These are phyloP conservation scores for Zychaea mexicana DNA, from an alignment of 371 early-diverging fungal genomes.

Conservation along the genomic window DNA sequence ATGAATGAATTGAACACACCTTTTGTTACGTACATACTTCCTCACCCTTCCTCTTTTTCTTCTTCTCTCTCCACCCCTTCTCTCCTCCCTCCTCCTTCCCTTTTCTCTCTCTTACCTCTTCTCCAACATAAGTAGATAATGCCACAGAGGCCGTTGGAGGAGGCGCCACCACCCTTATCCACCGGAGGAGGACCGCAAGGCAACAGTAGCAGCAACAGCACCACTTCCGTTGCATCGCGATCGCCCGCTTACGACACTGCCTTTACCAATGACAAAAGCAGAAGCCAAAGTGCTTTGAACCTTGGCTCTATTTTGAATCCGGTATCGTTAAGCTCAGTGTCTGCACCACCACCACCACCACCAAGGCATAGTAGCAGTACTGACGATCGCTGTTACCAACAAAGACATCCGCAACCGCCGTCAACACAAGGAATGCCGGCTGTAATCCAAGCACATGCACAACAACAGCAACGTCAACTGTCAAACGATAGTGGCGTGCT, in stretches of 20 bases:
- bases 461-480: too few relatives aligned
- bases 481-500: neutral
- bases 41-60: neutral
- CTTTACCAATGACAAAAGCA: neutral
- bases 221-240: neutral
- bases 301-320: conserved; percentile 12
- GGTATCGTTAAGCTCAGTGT: neutral
- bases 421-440: too few relatives aligned
- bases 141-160: neutral
- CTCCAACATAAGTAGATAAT: neutral
- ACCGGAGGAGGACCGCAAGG: neutral
- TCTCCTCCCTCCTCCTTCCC: neutral
- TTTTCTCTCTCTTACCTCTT: neutral
- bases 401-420: neutral
- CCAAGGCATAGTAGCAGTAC: neutral
- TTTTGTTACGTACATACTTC: too few relatives aligned
- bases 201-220: neutral
- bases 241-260: neutral
- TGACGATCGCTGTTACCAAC: neutral
- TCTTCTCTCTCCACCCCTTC: neutral
- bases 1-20: too few relatives aligned
- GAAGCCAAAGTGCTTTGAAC: conserved; percentile 1
- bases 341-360: neutral
- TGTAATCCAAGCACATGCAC: too few relatives aligned
- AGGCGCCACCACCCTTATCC: neutral